Evolutionary conservation across 331 rosid species (phyloP), one percentile per base, ranked within the genome.

Genomic region (Pyrus hybrid): DNA sequence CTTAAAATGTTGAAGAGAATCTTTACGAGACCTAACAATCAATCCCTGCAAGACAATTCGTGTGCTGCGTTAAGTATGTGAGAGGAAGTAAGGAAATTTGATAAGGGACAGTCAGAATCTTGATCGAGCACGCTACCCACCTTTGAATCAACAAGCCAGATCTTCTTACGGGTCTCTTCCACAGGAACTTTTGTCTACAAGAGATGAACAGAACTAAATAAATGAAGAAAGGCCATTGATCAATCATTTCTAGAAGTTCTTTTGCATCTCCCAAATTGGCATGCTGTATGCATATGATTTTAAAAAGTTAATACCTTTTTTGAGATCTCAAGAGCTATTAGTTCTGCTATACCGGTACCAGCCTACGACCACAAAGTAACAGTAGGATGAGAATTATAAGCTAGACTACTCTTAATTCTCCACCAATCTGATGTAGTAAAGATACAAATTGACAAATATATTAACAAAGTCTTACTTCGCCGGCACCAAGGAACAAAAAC

Each of bases 111-210:
- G 41, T 23, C 70, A 29, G 8, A 61, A 65, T 47, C 63, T 51
- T 22, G 64, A 68, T 71, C 45, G 45, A 67, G 63, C 17, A 43
- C 21, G 66, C 73, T 17, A 22, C 75, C 84, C 96, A 95, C 97
- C 97, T 89, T 92, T 17, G 99, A 92, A 74, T 95, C 99, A 41
- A 95, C 96, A 49, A 95, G 99, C 99, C 98, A 95, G 77, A 95
- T 91, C 84, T 86, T 89, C 89, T 95, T 89, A 76, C 96, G 97
- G 35, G 93, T 76, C 90, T 89, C 97, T 87, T 92, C 91, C 83
- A 95, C 73, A 3, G 94, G 94, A 79, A 80, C 76, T 49, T 91
- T 88, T 66, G 91, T 90, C 98, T 94, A 82, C 22, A 78, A 76
- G 76, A 76, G 65, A 74, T 2, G 2, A 69, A 43, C 12, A 60